These are phyloP conservation scores for Aurinia saxatilis DNA, from an alignment of 345 rosid genomes.

Conservation along the genomic window DNA sequence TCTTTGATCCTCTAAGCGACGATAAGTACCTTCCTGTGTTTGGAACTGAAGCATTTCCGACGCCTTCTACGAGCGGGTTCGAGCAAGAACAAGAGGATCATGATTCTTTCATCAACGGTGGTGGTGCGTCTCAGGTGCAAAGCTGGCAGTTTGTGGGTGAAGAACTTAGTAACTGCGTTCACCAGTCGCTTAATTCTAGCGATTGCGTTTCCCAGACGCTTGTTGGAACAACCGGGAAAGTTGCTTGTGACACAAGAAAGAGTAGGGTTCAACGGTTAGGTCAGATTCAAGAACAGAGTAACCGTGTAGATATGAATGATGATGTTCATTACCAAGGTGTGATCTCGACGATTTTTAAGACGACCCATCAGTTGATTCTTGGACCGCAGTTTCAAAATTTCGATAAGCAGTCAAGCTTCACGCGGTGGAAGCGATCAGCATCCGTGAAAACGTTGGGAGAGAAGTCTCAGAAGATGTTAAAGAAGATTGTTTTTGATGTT, in stretches of 20 bases:
- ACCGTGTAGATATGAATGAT: conserved; percentile 31
- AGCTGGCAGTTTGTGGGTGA: conserved; percentile 66
- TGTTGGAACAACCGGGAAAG: conserved; percentile 36
- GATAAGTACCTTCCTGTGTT: conserved; percentile 32
- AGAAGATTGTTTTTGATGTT: conserved; percentile 69
- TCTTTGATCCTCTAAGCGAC: conserved; percentile 28
- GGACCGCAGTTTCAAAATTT: conserved; percentile 43
- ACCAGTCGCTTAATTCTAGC: conserved; percentile 61
- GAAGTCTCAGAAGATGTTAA: conserved; percentile 49
- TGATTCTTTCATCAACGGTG: conserved; percentile 44
- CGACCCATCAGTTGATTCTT: conserved; percentile 49
- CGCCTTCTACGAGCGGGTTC: conserved; percentile 41
- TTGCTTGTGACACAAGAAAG: conserved; percentile 27
- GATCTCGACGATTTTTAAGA: conserved; percentile 53
- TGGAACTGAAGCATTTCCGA: conserved; percentile 32
- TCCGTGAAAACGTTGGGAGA: conserved; percentile 15
- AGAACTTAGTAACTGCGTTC: conserved; percentile 55
- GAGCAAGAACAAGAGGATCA: conserved; percentile 35
- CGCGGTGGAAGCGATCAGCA: conserved; percentile 47
- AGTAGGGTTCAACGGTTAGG: conserved; percentile 26
- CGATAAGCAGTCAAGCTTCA: conserved; percentile 52
- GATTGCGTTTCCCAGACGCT: conserved; percentile 67
- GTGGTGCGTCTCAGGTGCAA: conserved; percentile 60
- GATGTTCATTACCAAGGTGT: conserved; percentile 60
- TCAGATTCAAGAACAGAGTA: conserved; percentile 34